Evolutionary conservation across 345 rosid genomes (phyloP).

Genomic region (Orychophragmus violaceus): DNA sequence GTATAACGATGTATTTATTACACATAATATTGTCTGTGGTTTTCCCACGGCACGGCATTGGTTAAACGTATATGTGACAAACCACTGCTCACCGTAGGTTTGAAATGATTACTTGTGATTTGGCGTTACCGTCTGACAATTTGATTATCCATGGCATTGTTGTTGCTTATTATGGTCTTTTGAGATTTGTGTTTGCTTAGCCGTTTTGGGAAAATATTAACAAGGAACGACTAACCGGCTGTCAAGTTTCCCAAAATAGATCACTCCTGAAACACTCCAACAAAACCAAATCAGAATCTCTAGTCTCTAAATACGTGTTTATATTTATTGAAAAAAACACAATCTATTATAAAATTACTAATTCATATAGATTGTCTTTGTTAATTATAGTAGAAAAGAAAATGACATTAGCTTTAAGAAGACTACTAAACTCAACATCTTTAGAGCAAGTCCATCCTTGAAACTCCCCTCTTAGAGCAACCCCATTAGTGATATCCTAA

Average conservation of each 20-base stretch:
- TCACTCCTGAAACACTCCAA: not conserved
- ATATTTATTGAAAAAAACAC: not conserved
- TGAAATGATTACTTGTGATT: not conserved
- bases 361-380: not conserved
- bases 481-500: too few species aligned
- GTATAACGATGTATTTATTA: too few species aligned
- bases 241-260: not conserved
- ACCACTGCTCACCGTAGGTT: too few species aligned
- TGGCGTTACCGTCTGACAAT: not conserved
- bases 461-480: too few species aligned
- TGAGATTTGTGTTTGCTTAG: not conserved
- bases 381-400: slow-evolving; percentile 3
- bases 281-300: not conserved
- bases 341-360: not conserved
- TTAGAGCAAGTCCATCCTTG: too few species aligned
- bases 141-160: not conserved
- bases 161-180: not conserved
- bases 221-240: not conserved
- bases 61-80: too few species aligned
- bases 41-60: too few species aligned
- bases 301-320: too few species aligned
- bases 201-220: not conserved
- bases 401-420: not conserved
- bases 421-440: not conserved
- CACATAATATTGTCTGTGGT: too few species aligned